phyloP scores from a whole-genome alignment of 1,284 basidiomycete genomes.

The Volvariella volvacea region DNA sequence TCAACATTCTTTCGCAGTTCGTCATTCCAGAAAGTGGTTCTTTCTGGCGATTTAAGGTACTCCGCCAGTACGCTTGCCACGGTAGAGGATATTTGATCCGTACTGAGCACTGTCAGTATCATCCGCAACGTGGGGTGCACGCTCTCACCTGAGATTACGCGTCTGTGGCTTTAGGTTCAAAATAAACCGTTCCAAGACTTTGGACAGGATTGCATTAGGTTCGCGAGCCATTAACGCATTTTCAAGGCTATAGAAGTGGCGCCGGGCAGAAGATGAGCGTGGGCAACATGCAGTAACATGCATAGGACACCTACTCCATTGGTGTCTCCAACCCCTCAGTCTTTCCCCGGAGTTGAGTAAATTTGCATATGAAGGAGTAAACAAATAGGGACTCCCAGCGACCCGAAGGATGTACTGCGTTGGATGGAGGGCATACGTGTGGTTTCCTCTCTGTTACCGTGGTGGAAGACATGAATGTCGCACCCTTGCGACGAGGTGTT shows the following conservation, averaged over 20 bases:
- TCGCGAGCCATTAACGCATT: slow-evolving; percentile 63
- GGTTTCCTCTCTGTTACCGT: slow-evolving; percentile 44
- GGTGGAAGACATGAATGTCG: slow-evolving; percentile 32
- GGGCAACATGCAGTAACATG: slow-evolving; percentile 7
- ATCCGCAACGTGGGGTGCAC: slow-evolving; percentile 20
- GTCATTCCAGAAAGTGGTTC: slow-evolving; percentile 74
- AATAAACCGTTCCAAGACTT: slow-evolving; percentile 67
- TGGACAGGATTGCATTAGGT: slow-evolving; percentile 62
- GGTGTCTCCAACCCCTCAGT: slow-evolving; percentile 70
- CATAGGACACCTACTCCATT: slow-evolving; percentile 59
- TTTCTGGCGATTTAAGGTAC: slow-evolving; percentile 62
- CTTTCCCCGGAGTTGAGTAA: slow-evolving; percentile 65
- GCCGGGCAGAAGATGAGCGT: slow-evolving; percentile 1
- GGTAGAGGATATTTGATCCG: slow-evolving; percentile 70
- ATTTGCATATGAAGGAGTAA: slow-evolving; percentile 76
- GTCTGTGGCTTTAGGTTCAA: slow-evolving; percentile 74
- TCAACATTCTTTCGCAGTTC: slow-evolving; percentile 56
- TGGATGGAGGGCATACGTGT: slow-evolving; percentile 69
- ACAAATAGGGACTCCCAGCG: slow-evolving; percentile 83
- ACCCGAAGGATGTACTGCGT: slow-evolving; percentile 64
- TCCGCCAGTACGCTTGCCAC: slow-evolving; percentile 61
- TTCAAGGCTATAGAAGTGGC: slow-evolving; percentile 51
- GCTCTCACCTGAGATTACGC: slow-evolving; percentile 75
- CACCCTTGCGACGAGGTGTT: slow-evolving; percentile 23
- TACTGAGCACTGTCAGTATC: slow-evolving; percentile 32